Evolutionary conservation across 768 basidiomycete genomes (phyloP), one percentile per base, ranked within the genome.

Genomic region (Lyophyllum shimeji): DNA sequence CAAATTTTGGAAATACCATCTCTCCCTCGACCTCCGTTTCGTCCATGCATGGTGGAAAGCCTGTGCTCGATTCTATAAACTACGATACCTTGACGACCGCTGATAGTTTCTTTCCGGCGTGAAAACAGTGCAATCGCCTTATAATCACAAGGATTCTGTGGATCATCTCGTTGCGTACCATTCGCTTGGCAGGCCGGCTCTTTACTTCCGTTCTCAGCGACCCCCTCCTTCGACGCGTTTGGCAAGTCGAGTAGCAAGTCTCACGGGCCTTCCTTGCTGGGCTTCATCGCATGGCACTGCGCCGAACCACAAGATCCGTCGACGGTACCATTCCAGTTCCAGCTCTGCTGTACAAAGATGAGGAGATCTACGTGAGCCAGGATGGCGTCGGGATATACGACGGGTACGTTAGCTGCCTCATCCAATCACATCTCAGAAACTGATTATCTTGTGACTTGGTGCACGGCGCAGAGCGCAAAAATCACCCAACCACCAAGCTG

Each of bases 301-400:
- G 78, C 60, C 78, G 81, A 37, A 85, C 78, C 67, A 80, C 83
- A 37, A 73, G 69, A 62, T 60, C 72, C 21, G 74, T 90, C 4
- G 90, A 93, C 59, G 90, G 90, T 20, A 84, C 87, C 0, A 90
- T 93, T 40, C 92, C 93, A 4, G 75, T 93, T 15, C 77, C 77
- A 21, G 91, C 90, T 1, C 75, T 91, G 15, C 76, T 95, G 0
- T 94, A 91, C 65, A 77, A 82, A 13, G 92, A 94, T 53, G 96
- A 98, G 71, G 83, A 84, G 44, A 74, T 90, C 27, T 72, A 90
- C 1, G 77, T 83, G 7, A 82, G 80, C 44, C 92, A 93, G 66
- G 89, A 93, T 44, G 75, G 74, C 49, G 87, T 98, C 5, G 95
- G 95, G 0, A 86, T 98, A 53, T 98, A 98, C 65, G 87, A 95